Conservation (phyloP, 371 early-diverging fungal genomes). For the Ordospora colligata region DNA sequence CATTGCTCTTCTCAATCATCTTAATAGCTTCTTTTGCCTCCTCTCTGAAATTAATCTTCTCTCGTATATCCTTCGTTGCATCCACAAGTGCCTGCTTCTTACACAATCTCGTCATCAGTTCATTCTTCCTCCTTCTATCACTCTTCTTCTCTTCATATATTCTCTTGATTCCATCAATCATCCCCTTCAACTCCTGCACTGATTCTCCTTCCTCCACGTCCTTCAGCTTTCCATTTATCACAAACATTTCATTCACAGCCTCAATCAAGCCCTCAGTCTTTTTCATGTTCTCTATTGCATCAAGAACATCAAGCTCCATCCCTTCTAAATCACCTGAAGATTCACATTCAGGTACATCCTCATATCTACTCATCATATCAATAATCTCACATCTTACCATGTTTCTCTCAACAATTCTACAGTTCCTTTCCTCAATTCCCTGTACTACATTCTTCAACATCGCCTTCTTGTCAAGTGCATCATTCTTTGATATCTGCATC, state of each 20-base stretch:
- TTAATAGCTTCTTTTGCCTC: background rate
- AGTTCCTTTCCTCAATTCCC: background rate
- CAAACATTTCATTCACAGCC: background rate
- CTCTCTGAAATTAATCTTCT: background rate
- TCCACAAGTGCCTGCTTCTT: background rate
- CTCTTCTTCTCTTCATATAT: background rate
- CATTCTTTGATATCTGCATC: constrained; percentile 10
- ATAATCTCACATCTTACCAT: background rate
- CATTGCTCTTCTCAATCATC: background rate
- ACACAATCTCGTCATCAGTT: background rate
- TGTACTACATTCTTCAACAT: constrained; percentile 7
- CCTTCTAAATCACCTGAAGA: background rate
- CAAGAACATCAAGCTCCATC: background rate
- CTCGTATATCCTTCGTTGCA: background rate
- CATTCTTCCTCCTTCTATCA: background rate
- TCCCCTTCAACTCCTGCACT: background rate
- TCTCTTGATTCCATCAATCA: background rate
- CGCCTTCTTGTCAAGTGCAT: background rate
- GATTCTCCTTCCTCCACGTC: background rate
- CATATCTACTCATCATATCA: constrained; percentile 1
- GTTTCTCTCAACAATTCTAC: constrained; percentile 18
- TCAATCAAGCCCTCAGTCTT: background rate
- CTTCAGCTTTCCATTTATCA: background rate
- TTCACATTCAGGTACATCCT: background rate
- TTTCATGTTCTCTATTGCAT: background rate